A percentile compares a stretch with the other conserved stretches of the same genome.
Conservation (phyloP, 2,329 filamentous ascomycete species). For the Onygenales sp. region DNA sequence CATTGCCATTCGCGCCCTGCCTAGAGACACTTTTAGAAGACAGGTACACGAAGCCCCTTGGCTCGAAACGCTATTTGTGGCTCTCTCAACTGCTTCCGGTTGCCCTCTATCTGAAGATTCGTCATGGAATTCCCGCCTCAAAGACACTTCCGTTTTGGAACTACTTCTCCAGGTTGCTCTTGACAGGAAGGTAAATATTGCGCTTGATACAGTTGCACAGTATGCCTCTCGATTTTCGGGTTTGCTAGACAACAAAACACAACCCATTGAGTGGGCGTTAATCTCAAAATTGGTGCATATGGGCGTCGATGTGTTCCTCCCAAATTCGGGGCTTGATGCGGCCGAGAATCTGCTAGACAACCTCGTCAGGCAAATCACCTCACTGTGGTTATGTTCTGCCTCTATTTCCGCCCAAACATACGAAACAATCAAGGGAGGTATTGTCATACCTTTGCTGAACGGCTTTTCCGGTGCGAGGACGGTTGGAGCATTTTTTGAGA, state of each 20-base stretch:
- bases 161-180: constrained; percentile 30
- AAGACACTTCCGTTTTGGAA: constrained; percentile 24
- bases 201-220: constrained; percentile 30
- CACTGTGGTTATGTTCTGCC: constrained; percentile 20
- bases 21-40: constrained; percentile 32
- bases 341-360: constrained; percentile 26
- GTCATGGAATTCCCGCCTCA: neutral
- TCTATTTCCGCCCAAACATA: constrained; percentile 16
- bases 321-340: constrained; percentile 32
- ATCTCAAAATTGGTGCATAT: constrained; percentile 32
- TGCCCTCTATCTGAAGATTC: constrained; percentile 21
- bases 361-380: constrained; percentile 25
- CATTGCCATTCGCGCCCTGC: constrained; percentile 36
- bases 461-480: constrained; percentile 33
- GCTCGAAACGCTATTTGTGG: constrained; percentile 41
- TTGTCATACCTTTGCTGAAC: constrained; percentile 31
- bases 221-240: constrained; percentile 31
- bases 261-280: constrained; percentile 29
- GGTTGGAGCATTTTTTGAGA: constrained; percentile 27
- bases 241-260: constrained; percentile 21
- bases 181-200: constrained; percentile 28
- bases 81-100: constrained; percentile 30
- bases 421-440: constrained; percentile 25
- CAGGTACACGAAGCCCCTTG: constrained; percentile 39
- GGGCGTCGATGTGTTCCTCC: constrained; percentile 34